phyloP scores from a whole-genome alignment of 495 filamentous ascomycete genomes.

The Rostrohypoxylon terebratum region DNA sequence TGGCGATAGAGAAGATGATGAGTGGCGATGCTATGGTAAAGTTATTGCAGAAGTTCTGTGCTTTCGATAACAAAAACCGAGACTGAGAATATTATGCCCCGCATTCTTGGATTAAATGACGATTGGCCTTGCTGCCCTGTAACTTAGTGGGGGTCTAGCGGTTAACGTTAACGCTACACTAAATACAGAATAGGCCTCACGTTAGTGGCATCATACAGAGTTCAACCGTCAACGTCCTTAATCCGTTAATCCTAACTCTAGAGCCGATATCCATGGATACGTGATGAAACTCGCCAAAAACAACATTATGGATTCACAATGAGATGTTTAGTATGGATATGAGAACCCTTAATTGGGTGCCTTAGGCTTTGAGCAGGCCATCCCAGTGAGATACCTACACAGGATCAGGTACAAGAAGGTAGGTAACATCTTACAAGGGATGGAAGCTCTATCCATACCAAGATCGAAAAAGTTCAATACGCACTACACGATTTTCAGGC shows the following conservation, averaged over 20 bases:
- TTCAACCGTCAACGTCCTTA: background rate
- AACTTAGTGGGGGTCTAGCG: background rate
- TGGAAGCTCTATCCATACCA: too few species aligned
- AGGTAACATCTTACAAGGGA: too few species aligned
- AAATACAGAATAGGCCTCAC: background rate
- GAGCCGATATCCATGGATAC: too few species aligned
- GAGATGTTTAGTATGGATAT: too few species aligned
- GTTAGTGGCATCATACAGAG: background rate
- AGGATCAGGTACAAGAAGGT: too few species aligned
- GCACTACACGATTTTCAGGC: too few species aligned
- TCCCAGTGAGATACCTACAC: too few species aligned
- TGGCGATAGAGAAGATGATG: background rate
- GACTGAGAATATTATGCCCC: background rate
- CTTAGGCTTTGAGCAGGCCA: too few species aligned
- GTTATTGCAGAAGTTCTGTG: conserved; percentile 2
- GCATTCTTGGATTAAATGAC: conserved; percentile 9
- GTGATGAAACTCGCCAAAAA: background rate
- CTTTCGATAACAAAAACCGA: background rate
- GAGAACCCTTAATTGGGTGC: too few species aligned
- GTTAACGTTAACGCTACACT: background rate
- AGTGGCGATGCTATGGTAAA: conserved; percentile 3
- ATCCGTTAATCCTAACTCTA: too few species aligned
- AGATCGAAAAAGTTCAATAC: too few species aligned
- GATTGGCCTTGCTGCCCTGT: conserved; percentile 22
- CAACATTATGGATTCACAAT: background rate